Evolutionary conservation across 371 early-diverging fungal genomes (phyloP).

Genomic region (Sporodiniella umbellata): DNA sequence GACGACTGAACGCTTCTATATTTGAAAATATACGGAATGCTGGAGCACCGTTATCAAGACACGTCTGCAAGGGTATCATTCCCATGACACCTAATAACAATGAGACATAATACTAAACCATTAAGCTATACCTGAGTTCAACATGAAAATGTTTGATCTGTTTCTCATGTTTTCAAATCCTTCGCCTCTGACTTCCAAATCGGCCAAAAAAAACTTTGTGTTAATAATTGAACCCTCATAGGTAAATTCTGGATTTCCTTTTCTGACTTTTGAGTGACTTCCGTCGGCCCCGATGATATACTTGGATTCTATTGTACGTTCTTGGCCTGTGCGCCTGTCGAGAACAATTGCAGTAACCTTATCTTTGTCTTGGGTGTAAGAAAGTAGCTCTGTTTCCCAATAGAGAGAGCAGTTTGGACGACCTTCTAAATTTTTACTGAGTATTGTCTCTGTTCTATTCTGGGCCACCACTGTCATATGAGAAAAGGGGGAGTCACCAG

Average conservation of each 20-base stretch:
- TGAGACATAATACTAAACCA: too few relatives aligned
- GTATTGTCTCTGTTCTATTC: slow-evolving; percentile 21
- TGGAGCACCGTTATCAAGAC: background rate
- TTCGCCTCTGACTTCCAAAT: slow-evolving; percentile 21
- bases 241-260: slow-evolving; percentile 24
- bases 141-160: slow-evolving; percentile 12
- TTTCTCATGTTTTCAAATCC: slow-evolving; percentile 4
- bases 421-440: slow-evolving; percentile 4
- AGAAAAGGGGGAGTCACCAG: slow-evolving; percentile 26
- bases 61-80: background rate
- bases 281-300: slow-evolving; percentile 47
- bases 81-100: slow-evolving; percentile 13
- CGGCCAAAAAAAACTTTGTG: slow-evolving; percentile 29
- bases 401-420: slow-evolving; percentile 13
- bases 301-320: slow-evolving; percentile 10
- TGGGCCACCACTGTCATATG: slow-evolving; percentile 31
- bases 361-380: slow-evolving; percentile 28
- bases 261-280: slow-evolving; percentile 35
- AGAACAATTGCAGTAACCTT: slow-evolving; percentile 16
- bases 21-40: slow-evolving; percentile 16
- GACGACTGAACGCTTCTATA: background rate
- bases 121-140: background rate
- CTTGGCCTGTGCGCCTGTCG: slow-evolving; percentile 2
- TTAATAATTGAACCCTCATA: slow-evolving; percentile 30
- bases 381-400: slow-evolving; percentile 27